Evolutionary conservation across 768 basidiomycete genomes (phyloP), one percentile per base, ranked within the genome.

Genomic region (Leccinum subtestaceum): DNA sequence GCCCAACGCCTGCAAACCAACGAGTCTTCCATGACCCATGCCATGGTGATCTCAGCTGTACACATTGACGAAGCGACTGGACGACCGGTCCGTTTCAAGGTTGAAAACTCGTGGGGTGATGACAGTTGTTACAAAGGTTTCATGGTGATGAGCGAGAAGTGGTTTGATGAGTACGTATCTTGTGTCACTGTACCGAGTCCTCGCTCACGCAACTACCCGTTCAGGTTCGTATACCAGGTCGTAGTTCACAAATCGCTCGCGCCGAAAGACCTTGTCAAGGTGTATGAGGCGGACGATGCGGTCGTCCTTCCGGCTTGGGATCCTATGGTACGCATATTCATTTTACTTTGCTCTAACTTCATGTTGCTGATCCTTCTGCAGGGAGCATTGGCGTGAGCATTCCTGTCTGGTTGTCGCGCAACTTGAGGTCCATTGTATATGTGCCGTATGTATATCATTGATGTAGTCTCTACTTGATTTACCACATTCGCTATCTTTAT

Each of bases 61-160:
- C 95, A 98, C 69, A 77, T 97, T 52, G 94, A 95, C 67, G 73
- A 77, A 12, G 75, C 72, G 56, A 70, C 72, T 2, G 93, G 92
- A 54, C 84, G 82, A 58, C 88, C 94, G 0, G 74, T 95, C 19
- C 83, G 93, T n/a, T 98, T 93, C 82, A 93, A 93, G 75, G 92
- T 98, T 19, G 96, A 98, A 80, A 98, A 98, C 77, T 90, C 88
- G 3, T 98, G 96, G 96, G 91, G 92, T 15, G 85, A 86, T 27
- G 75, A 76, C 0, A 81, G 79, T 0, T 89, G 94, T 25, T 80
- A 93, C 64, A 87, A 93, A 65, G 95, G 95, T 6, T 95, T 86
- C 75, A 93, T 90, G 75, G 84, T 96, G 66, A 95, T 96, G 93
- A 91, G 86, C 52, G 90, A 92, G 63, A 77, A 77, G 46, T 98